These are phyloP conservation scores for Trichomonascaceae sp. DNA, from an alignment of 1,139 yeast species.

Conservation along the genomic window DNA sequence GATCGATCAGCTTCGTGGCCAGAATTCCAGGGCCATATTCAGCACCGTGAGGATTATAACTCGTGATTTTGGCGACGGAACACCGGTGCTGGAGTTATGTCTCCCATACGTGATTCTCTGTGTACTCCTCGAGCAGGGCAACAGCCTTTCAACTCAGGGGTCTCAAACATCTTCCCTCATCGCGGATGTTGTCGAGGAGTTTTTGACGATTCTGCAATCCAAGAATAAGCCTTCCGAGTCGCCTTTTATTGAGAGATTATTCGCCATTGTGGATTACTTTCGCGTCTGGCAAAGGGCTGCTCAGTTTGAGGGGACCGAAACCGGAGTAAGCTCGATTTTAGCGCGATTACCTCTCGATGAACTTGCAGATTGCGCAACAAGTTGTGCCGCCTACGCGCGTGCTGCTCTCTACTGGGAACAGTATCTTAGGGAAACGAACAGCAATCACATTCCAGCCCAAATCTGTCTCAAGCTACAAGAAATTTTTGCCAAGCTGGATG, in stretches of 20 bases:
- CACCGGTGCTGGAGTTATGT: conserved; percentile 55
- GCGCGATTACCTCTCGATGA: conserved; percentile 48
- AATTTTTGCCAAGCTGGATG: conserved; percentile 79
- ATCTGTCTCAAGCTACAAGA: conserved; percentile 37
- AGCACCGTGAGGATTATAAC: conserved; percentile 53
- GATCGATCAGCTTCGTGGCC: conserved; percentile 32
- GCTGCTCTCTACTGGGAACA: conserved; percentile 84
- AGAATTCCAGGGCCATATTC: conserved; percentile 40
- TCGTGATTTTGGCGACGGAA: conserved; percentile 47
- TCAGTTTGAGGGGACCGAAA: conserved; percentile 5
- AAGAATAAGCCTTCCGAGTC: conserved; percentile 36
- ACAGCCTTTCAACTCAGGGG: no score
- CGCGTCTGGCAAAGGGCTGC: conserved; percentile 54
- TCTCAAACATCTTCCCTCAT: conserved; percentile 33
- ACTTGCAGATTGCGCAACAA: conserved; percentile 67
- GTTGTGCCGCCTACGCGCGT: conserved; percentile 77
- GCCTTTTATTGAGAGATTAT: conserved; percentile 57
- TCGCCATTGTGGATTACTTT: conserved; percentile 71
- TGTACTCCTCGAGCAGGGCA: conserved; percentile 34
- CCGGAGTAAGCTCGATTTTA: conserved; percentile 25
- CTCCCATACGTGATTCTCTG: conserved; percentile 69
- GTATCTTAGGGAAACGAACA: conserved; percentile 37
- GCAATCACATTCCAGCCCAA: conserved; percentile 11
- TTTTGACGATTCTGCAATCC: conserved; percentile 40
- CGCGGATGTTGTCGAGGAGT: conserved; percentile 41